Evolutionary conservation across 352 stramenopile species (phyloP), one percentile per base, ranked within the genome.

Genomic region (Pythium rhizo-oryzae): DNA sequence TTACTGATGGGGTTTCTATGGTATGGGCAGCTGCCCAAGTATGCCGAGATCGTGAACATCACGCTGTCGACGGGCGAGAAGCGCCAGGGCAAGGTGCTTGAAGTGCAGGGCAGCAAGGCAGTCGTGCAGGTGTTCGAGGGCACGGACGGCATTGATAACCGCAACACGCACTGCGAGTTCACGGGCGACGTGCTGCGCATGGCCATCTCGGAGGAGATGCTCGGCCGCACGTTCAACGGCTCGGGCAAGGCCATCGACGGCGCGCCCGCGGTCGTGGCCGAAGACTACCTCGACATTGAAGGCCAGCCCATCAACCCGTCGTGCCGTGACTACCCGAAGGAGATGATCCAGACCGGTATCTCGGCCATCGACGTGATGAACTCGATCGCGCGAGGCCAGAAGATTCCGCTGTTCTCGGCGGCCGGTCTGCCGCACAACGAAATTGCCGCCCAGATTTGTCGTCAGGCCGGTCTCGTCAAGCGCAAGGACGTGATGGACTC

Each of bases 281-380:
- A 99, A 75, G 96, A 98, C 68, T 99, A 99, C 76, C 76, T 99
- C 37, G 97, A 99, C 76, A 99, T 99, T 73, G 96, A 99, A 79
- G 98, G 98, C 51, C 97, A 99, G 82, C 97, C 98, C 61, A 99
- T 99, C 83, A 99, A 99, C 86, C 98, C 98, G 41, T 99, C 91
- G 61, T 98, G 96, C 72, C 94, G 98, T 82, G 97, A 99, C 79
- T 99, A 99, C 83, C 98, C 98, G 67, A 99, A 99, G 87, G 97
- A 98, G 72, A 99, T 99, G 98, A 99, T 99, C 76, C 97, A 99
- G 81, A 99, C 98, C 39, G 97, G 98, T 79, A 99, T 99, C 69
- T 99, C 97, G 30, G 97, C 97, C 60, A 99, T 99, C 82, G 98
- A 99, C 84, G 97, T 99, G 28, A 99, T 99, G 98, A 99, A 99